Percentiles rank a stretch among this genome's conserved stretches.
Evolutionary conservation across 2,329 filamentous ascomycete species (phyloP).

Genomic region (Claviceps sp.): DNA sequence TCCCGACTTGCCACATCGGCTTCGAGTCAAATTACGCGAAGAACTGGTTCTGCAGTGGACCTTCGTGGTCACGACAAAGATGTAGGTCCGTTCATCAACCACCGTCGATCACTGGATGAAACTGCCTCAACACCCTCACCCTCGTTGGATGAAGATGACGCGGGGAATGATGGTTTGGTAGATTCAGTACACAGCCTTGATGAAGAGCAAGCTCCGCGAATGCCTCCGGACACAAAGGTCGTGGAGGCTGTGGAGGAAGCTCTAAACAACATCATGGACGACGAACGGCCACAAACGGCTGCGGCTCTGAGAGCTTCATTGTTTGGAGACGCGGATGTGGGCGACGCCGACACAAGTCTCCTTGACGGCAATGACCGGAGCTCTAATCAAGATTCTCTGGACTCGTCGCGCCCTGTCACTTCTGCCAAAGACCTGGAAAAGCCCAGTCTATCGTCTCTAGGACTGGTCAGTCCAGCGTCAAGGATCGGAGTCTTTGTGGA

Average conservation of each 20-base stretch:
- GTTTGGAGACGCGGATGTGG: slow-evolving; percentile 30
- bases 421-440: slow-evolving; percentile 42
- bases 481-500: slow-evolving; percentile 87
- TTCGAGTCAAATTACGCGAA: slow-evolving; percentile 23
- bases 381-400: slow-evolving; percentile 49
- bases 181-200: slow-evolving; percentile 71
- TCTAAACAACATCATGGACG: slow-evolving; percentile 81
- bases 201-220: slow-evolving; percentile 42
- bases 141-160: slow-evolving; percentile 74
- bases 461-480: slow-evolving; percentile 75
- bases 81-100: slow-evolving; percentile 25
- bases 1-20: slow-evolving; percentile 26
- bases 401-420: slow-evolving; percentile 25
- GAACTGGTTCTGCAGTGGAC: slow-evolving; percentile 35
- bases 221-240: slow-evolving; percentile 58
- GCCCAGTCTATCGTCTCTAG: slow-evolving; percentile 81
- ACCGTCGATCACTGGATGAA: slow-evolving; percentile 61
- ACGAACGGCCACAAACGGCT: slow-evolving; percentile 50
- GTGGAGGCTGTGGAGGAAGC: slow-evolving; percentile 90
- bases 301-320: slow-evolving; percentile 54
- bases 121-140: slow-evolving; percentile 26
- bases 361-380: slow-evolving; percentile 43
- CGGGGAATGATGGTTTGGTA: slow-evolving; percentile 54
- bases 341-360: slow-evolving; percentile 30
- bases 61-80: slow-evolving; percentile 24